Conservation (phyloP, 768 basidiomycete genomes). For the Punctularia strigosozonata region DNA sequence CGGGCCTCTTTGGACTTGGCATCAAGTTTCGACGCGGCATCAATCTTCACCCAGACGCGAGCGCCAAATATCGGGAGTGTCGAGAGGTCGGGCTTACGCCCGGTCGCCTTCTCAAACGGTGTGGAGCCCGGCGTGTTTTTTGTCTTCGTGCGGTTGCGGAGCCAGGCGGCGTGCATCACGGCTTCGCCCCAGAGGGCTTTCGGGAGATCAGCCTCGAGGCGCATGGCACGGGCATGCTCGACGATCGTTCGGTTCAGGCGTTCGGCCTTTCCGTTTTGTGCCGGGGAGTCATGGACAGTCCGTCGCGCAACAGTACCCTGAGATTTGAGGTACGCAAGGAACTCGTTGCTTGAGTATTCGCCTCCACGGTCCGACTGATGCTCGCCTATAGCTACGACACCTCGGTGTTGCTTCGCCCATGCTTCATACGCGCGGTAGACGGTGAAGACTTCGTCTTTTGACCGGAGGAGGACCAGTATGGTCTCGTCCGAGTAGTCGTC, state of each 20-base stretch:
- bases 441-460: background rate
- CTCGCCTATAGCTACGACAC: no score
- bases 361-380: conserved; percentile 14
- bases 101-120: conserved; percentile 12
- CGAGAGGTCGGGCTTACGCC: conserved; percentile 16
- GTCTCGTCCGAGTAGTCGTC: conserved; percentile 3
- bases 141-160: conserved; percentile 12
- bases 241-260: conserved; percentile 15
- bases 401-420: background rate
- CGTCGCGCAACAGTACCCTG: conserved; percentile 8
- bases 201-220: conserved; percentile 10
- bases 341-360: conserved; percentile 11
- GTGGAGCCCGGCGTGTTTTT: conserved; percentile 11
- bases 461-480: background rate
- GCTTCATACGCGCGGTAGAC: background rate
- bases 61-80: conserved; percentile 5
- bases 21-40: conserved; percentile 7
- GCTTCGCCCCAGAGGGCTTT: conserved; percentile 20
- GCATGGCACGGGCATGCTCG: conserved; percentile 15
- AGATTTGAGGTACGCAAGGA: conserved; percentile 6
- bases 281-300: conserved; percentile 12
- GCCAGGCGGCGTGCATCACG: conserved; percentile 10
- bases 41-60: conserved; percentile 8
- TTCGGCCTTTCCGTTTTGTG: conserved; percentile 19
- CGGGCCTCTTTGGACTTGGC: conserved; percentile 3